phyloP scores from a whole-genome alignment of 2,329 filamentous ascomycete species.

The Metarhizium rileyi region DNA sequence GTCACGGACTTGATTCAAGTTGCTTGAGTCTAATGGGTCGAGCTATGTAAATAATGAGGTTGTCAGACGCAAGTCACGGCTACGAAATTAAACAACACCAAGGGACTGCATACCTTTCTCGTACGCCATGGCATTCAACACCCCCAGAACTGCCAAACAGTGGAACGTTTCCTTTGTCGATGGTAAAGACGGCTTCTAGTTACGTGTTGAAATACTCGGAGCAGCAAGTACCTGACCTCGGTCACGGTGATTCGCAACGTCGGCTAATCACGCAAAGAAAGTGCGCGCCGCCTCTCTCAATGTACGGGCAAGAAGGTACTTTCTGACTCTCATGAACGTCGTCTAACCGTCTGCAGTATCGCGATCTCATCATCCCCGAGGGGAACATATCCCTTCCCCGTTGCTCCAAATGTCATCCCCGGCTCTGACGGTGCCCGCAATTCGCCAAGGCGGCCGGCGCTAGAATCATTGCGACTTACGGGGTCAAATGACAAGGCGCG shows the following conservation, averaged over 20 bases:
- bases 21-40: no score
- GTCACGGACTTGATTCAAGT: no score
- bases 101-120: no score
- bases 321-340: background rate
- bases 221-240: constrained; percentile 48
- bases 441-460: constrained; percentile 41
- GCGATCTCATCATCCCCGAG: constrained; percentile 40
- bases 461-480: constrained; percentile 39
- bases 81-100: no score
- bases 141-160: constrained; percentile 37
- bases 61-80: no score
- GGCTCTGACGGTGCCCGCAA: constrained; percentile 49
- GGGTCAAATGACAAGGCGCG: constrained; percentile 34
- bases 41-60: no score
- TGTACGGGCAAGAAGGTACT: constrained; percentile 14
- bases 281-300: constrained; percentile 43
- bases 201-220: constrained; percentile 47
- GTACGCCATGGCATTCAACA: constrained; percentile 15
- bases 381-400: constrained; percentile 23
- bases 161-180: constrained; percentile 39
- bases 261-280: constrained; percentile 13
- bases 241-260: constrained; percentile 45
- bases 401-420: constrained; percentile 34
- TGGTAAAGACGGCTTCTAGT: constrained; percentile 44
- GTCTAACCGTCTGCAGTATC: constrained; percentile 25